Base-by-base conservation (phyloP, 306 rosid species). In the Carpinus fangiana region DNA sequence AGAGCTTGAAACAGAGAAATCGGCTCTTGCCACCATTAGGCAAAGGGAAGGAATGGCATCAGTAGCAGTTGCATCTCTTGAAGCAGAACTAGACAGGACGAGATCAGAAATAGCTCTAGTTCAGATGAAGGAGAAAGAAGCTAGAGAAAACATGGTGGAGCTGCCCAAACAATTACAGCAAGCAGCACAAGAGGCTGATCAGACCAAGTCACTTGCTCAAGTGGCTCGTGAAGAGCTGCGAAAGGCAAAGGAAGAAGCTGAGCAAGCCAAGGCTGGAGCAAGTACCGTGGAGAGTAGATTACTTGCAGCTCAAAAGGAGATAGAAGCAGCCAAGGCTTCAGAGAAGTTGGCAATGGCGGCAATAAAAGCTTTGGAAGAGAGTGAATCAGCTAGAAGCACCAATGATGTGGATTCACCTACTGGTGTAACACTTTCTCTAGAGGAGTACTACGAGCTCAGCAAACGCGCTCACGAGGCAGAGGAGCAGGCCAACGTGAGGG, bases 11-110 rank as follows among this genome's bases (percentile, higher is more conserved):
- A 86, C 72, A 78, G 96, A 90, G 89, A 96, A 90, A 83, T 88
- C 91, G 20, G 83, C 86, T 78, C 91, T 93, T 62, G 90, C 90
- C 36, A 62, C 89, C 66, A 80, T 96, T 70, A 79, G 79, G 81
- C 97, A 91, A 84, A 91, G 98, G 87, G 99, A 96, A 85, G 98
- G 98, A 85, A 96, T 96, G 94, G 96, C 99, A 70, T 89, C 96
- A 36, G 84, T 93, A 71, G 93, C 97, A 50, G 98, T 93, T 70
- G 90, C 96, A 52, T 91, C 99, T 78, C 92, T 96, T 28, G 91
- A 96, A 79, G 94, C 94, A 79, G 98, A 96, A 72, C 80, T 96
- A 85, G 90, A 93, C 75, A 89, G 75, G 83, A 93, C 96, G 45
- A 88, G 87, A 84, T 89, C 97, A 41, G 98, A 91, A 86, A 90